Conservation (phyloP, 768 basidiomycete species). For the Termitomyces sp. region DNA sequence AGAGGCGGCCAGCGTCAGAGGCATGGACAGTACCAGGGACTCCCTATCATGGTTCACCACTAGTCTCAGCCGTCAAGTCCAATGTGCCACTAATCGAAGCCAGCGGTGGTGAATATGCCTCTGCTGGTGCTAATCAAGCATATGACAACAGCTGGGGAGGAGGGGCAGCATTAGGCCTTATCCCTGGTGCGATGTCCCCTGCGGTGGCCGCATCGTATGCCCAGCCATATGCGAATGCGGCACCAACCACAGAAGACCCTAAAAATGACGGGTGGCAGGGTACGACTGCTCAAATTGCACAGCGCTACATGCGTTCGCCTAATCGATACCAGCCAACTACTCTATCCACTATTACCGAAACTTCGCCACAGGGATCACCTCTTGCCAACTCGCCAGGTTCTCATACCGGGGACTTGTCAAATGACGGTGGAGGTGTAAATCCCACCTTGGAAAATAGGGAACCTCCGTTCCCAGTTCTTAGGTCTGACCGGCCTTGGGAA, state of each 20-base stretch:
- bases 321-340: slow-evolving; percentile 14
- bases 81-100: background rate
- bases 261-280: slow-evolving; percentile 10
- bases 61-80: background rate
- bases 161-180: background rate
- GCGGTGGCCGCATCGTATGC: slow-evolving; percentile 3
- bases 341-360: slow-evolving; percentile 16
- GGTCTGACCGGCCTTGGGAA: background rate
- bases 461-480: slow-evolving; percentile 5
- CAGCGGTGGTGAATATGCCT: slow-evolving; percentile 2
- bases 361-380: slow-evolving; percentile 12
- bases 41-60: slow-evolving; percentile 10
- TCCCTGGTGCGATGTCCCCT: slow-evolving; percentile 9
- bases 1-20: slow-evolving; percentile 24
- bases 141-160: slow-evolving; percentile 3
- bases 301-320: slow-evolving; percentile 9
- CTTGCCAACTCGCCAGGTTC: slow-evolving; percentile 11
- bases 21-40: slow-evolving; percentile 28
- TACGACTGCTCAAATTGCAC: slow-evolving; percentile 12
- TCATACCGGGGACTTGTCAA: slow-evolving; percentile 4
- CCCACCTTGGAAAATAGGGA: background rate
- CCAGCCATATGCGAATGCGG: slow-evolving; percentile 3
- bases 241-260: background rate
- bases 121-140: background rate
- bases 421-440: background rate